Evolutionary conservation across 139 green algal genomes (phyloP), one percentile per base, ranked within the genome.

Genomic region (Chlamydomonas schloesseri): DNA sequence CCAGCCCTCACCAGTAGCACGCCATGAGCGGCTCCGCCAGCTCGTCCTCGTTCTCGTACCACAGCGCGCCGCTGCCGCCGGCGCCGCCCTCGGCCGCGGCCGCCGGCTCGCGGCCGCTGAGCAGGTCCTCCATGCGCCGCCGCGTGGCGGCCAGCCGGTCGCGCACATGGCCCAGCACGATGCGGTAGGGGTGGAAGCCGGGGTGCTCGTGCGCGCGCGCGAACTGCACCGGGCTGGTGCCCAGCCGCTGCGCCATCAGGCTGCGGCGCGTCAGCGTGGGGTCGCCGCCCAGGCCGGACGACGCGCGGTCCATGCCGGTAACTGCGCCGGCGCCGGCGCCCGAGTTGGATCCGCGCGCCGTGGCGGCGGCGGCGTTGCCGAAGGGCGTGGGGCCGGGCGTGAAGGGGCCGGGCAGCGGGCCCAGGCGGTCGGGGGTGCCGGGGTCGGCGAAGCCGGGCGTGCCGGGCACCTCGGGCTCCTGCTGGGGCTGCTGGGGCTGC

Each of bases 91-190:
- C n/a, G n/a, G n/a, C n/a, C n/a, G n/a, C n/a, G n/a, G 6, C 42
- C 14, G 88, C 77, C 13, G 90, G 90, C n/a, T 94, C 78, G 28
- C 81, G 68, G 55, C 92, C 93, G 13, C 83, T 82, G 70, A 99
- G 88, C 80, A 97, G 71, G 60, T 96, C 91, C 94, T 99, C 95
- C 92, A 98, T 96, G 75, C 89, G 89, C 62, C 93, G 90, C 20
- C 96, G 93, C 0, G 97, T 99, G 91, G 96, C 95, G 34, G 95
- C 87, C 82, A 99, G 95, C 84, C 94, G 95, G 88, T 97, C 92
- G 2, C 96, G 91, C 58, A 99, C 92, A 60, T 98, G 93, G 2
- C 92, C 93, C 50, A 99, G 93, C 53, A 99, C 83, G 58, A 98
- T 91, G 46, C 97, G 89, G 91, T 99, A 99, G 26, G 97, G 97